These are phyloP conservation scores for Malus hybrid DNA, from an alignment of 331 rosid genomes.

Conservation along the genomic window DNA sequence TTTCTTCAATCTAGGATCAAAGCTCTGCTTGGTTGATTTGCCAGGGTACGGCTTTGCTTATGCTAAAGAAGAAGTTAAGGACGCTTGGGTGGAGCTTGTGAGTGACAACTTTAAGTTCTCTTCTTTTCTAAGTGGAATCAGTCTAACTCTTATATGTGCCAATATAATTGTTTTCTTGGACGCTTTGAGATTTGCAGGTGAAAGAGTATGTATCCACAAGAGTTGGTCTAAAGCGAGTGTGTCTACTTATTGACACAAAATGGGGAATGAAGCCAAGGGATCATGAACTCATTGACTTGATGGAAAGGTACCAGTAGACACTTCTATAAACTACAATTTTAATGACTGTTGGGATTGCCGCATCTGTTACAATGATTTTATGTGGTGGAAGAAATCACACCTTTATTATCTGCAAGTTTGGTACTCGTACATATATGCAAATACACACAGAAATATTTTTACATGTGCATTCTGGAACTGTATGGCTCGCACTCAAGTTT, in stretches of 20 bases:
- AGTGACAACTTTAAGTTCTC: constrained; percentile 24
- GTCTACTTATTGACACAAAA: constrained; percentile 84
- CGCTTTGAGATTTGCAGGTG: constrained; percentile 43
- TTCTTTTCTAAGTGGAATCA: neutral
- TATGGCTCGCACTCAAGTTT: no score
- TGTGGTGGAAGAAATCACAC: neutral
- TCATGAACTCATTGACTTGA: constrained; percentile 66
- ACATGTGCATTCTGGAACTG: no score
- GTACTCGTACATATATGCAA: neutral
- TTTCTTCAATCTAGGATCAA: constrained; percentile 72
- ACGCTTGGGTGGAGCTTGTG: constrained; percentile 96
- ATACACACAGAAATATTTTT: no score
- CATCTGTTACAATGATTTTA: neutral
- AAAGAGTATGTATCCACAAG: constrained; percentile 87
- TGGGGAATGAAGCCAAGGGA: constrained; percentile 99
- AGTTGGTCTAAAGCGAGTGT: constrained; percentile 75
- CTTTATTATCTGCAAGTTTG: neutral
- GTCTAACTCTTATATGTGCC: neutral
- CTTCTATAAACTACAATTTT: neutral
- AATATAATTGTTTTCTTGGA: constrained; percentile 1
- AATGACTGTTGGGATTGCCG: neutral
- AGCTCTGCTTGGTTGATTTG: constrained; percentile 79
- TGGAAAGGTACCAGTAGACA: constrained; percentile 65
- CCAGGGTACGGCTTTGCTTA: constrained; percentile 98
- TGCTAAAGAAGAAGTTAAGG: constrained; percentile 95